Percentiles rank a stretch among this genome's conserved stretches.
Conservation (phyloP, 139 green algal genomes). For the Haematococcus lacustris region DNA sequence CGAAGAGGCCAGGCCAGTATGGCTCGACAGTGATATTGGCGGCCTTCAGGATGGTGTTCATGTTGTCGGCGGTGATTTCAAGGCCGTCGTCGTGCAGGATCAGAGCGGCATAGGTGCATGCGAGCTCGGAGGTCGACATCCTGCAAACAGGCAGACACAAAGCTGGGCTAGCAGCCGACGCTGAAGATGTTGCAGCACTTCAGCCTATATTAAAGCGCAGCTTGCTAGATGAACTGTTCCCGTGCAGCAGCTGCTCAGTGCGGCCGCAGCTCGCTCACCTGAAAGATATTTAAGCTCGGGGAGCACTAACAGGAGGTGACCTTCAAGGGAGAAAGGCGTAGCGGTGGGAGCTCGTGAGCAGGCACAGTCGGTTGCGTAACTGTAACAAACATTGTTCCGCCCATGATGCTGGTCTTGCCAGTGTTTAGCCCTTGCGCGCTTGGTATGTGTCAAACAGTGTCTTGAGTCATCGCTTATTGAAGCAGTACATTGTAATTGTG, state of each 20-base stretch:
- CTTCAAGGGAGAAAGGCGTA: too few species aligned
- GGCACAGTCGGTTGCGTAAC: too few species aligned
- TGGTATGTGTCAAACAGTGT: too few species aligned
- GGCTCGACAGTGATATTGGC: slow-evolving; percentile 85
- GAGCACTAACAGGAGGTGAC: slow-evolving; percentile 4
- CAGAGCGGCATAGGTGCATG: slow-evolving; percentile 78
- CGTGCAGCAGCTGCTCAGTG: background rate
- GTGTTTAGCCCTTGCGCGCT: too few species aligned
- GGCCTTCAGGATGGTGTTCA: slow-evolving; percentile 75
- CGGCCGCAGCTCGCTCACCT: background rate
- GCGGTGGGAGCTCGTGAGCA: too few species aligned
- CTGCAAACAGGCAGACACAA: background rate
- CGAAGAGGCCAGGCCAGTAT: slow-evolving; percentile 95
- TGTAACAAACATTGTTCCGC: too few species aligned
- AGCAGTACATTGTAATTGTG: too few species aligned
- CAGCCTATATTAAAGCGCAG: too few species aligned
- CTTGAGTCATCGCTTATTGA: too few species aligned
- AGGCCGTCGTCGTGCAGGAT: slow-evolving; percentile 95
- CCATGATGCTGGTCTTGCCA: too few species aligned
- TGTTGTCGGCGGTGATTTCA: slow-evolving; percentile 92
- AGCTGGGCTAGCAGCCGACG: too few species aligned
- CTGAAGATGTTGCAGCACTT: too few species aligned
- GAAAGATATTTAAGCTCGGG: slow-evolving; percentile 4
- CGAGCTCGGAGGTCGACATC: slow-evolving; percentile 25
- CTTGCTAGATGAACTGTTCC: background rate